These are phyloP conservation scores for Lipomyces starkeyi DNA, from an alignment of 805 yeast genomes.

Conservation along the genomic window DNA sequence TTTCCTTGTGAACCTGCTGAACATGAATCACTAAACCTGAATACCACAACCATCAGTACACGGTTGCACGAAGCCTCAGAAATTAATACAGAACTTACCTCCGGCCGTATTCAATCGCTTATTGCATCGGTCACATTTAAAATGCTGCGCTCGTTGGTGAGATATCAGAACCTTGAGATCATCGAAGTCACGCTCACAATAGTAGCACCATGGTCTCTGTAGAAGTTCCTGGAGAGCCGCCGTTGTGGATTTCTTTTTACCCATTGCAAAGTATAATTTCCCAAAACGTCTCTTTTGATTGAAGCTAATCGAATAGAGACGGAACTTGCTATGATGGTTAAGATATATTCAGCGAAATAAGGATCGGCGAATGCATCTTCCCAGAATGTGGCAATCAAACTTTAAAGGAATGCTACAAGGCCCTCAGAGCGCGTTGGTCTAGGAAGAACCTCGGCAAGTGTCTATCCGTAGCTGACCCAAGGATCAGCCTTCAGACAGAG, in stretches of 20 bases:
- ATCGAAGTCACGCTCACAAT: conserved; percentile 41
- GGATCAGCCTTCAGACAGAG: too few species aligned
- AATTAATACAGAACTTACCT: conserved; percentile 17
- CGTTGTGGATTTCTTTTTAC: conserved; percentile 32
- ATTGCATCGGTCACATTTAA: conserved; percentile 39
- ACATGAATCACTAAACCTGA: conserved; percentile 37
- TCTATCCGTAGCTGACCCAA: too few species aligned
- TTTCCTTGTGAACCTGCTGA: conserved; percentile 40
- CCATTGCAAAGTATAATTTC: conserved; percentile 19
- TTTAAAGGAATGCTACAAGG: neutral
- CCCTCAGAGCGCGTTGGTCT: neutral
- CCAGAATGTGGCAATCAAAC: neutral
- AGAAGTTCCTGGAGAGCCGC: conserved; percentile 30
- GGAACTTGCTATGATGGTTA: neutral
- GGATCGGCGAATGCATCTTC: neutral
- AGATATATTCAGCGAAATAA: neutral
- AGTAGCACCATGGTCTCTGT: conserved; percentile 41
- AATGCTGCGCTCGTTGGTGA: conserved; percentile 41
- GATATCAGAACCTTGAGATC: conserved; percentile 40
- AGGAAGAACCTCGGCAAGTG: too few species aligned
- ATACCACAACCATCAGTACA: neutral
- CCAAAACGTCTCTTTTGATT: neutral
- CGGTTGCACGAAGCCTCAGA: neutral
- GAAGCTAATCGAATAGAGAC: neutral
- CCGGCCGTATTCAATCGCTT: conserved; percentile 41